Evolutionary conservation across 2,329 filamentous ascomycete species (phyloP).

Genomic region (Arachnomyces sp.): DNA sequence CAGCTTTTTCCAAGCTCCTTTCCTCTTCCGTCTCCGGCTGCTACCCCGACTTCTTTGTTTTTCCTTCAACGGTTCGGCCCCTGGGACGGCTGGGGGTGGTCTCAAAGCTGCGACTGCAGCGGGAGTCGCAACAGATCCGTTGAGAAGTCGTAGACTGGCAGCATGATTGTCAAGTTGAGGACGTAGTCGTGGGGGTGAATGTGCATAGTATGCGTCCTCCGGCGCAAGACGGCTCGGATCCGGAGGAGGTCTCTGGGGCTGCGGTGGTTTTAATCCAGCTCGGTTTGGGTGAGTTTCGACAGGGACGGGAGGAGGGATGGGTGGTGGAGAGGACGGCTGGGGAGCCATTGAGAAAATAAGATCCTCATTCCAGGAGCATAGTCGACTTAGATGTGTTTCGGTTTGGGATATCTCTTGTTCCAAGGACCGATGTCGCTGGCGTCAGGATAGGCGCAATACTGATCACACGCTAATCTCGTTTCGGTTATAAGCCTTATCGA

Average conservation of each 20-base stretch:
- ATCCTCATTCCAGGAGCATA: constrained; percentile 24
- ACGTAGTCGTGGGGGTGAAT: constrained; percentile 52
- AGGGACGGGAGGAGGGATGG: constrained; percentile 37
- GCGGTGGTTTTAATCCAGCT: constrained; percentile 28
- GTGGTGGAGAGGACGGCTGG: constrained; percentile 25
- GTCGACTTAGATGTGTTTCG: constrained; percentile 5
- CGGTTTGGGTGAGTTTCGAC: constrained; percentile 42
- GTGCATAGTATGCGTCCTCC: constrained; percentile 69
- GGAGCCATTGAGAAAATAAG: constrained; percentile 26
- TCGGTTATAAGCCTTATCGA: too few relatives aligned
- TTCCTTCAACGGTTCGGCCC: constrained; percentile 31
- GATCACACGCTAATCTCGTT: background rate
- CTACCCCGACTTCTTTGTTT: constrained; percentile 48
- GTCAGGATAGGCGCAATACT: background rate
- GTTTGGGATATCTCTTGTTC: background rate
- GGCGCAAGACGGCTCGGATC: constrained; percentile 68
- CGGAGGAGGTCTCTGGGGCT: constrained; percentile 34
- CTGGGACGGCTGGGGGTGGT: constrained; percentile 32
- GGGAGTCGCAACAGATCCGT: constrained; percentile 35
- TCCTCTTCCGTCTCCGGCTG: constrained; percentile 60
- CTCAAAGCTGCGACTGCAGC: constrained; percentile 35
- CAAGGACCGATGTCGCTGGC: constrained; percentile 1
- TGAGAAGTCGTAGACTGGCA: constrained; percentile 24
- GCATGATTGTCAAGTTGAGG: constrained; percentile 33
- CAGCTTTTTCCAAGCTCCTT: constrained; percentile 83